Conservation (phyloP, 371 early-diverging fungal genomes). For the Basidiobolus meristosporus region DNA sequence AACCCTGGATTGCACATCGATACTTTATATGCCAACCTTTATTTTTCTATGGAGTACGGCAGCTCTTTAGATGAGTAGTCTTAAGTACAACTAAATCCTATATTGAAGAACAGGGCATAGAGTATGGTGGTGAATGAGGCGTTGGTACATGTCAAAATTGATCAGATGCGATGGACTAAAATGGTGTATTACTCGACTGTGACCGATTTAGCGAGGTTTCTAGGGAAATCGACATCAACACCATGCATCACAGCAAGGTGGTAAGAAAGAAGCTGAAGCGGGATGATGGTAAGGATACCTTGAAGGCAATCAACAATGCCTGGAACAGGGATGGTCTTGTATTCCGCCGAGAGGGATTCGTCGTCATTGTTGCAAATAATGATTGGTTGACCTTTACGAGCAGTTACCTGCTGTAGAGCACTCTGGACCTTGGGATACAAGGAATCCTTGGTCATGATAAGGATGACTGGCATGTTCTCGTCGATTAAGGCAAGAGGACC, state of each 20-base stretch:
- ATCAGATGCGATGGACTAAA: too few species aligned
- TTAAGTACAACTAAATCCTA: too few species aligned
- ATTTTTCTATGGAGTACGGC: too few species aligned
- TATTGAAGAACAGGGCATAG: too few species aligned
- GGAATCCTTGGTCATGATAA: constrained; percentile 80
- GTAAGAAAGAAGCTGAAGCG: constrained; percentile 94
- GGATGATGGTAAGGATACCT: constrained; percentile 85
- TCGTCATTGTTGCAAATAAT: constrained; percentile 89
- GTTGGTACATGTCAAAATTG: too few species aligned
- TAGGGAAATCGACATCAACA: constrained; percentile 97
- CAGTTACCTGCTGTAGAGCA: constrained; percentile 94
- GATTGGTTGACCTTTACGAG: constrained; percentile 94
- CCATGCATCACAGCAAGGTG: constrained; percentile 90
- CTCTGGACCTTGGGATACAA: constrained; percentile 83
- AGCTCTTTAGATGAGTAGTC: too few species aligned
- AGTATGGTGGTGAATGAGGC: too few species aligned
- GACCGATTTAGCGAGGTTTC: constrained; percentile 94
- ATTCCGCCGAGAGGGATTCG: constrained; percentile 32
- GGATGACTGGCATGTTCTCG: constrained; percentile 90
- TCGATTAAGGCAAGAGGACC: constrained; percentile 98
- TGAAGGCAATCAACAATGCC: constrained; percentile 78
- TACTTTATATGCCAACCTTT: too few species aligned
- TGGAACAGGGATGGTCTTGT: constrained; percentile 85
- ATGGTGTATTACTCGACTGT: constrained; percentile 8
- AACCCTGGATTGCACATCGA: too few species aligned